These are phyloP conservation scores for Trichoderma lentiforme DNA, from an alignment of 2,329 filamentous ascomycete species.

Conservation along the genomic window DNA sequence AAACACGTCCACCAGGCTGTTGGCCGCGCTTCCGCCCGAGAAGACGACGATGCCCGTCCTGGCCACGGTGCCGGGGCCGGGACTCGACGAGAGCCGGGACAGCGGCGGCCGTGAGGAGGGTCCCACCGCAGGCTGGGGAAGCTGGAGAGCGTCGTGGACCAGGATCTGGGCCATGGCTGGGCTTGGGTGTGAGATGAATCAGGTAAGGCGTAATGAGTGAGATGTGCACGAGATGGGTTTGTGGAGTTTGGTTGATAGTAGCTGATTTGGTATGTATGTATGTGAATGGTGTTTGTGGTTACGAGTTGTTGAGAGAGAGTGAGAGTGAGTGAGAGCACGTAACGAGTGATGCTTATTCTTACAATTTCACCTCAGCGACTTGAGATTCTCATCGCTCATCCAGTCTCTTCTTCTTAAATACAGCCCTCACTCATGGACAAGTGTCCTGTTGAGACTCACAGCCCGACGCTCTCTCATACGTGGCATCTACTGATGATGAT, in stretches of 20 bases:
- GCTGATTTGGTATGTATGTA: background rate
- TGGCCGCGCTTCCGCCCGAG: conserved; percentile 90
- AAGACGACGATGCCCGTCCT: conserved; percentile 68
- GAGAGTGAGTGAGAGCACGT: background rate
- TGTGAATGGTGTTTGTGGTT: background rate
- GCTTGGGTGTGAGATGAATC: background rate
- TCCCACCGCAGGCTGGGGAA: background rate
- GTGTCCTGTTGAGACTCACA: conserved; percentile 1
- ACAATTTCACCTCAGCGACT: background rate
- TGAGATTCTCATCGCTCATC: background rate
- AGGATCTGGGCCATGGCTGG: background rate
- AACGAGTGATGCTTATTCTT: background rate
- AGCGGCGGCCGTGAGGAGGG: conserved; percentile 3
- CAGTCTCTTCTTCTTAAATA: background rate
- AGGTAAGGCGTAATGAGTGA: background rate
- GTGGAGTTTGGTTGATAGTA: background rate
- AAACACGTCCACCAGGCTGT: conserved; percentile 90
- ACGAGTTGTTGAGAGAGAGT: background rate
- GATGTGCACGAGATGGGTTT: background rate
- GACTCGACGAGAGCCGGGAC: conserved; percentile 21
- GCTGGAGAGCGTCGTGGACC: conserved; percentile 10
- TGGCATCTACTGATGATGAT: background rate
- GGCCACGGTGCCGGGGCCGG: conserved; percentile 15
- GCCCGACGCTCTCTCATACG: background rate
- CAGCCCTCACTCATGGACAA: background rate